Evolutionary conservation across 73 alveolate genomes (phyloP), one percentile per base, ranked within the genome.

Genomic region (Urostyla sp.): DNA sequence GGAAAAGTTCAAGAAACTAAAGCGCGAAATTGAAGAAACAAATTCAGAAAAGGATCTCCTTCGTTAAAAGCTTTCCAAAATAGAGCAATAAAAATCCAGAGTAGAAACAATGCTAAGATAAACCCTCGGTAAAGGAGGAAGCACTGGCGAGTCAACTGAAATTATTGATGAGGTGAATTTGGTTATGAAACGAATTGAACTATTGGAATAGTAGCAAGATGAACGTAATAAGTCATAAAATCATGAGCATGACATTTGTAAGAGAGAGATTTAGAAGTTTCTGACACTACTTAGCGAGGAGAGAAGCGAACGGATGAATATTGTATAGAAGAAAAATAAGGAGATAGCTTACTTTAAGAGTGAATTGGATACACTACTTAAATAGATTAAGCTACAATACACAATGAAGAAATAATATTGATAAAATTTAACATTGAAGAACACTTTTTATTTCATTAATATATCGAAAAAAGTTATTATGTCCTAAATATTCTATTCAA

Each of bases 351-450:
- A 46, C 36, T 69, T 69, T 54, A 69, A 69, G 31, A 11, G 72
- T 7, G 83, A 69, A 38, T 31, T 69, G 4, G 83, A 69, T 46
- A 69, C 83, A 10, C 54, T 69, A 16, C 60, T 63, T n/a, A n/a
- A n/a, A n/a, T n/a, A n/a, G n/a, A n/a, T n/a, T n/a, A n/a, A n/a
- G n/a, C n/a, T n/a, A n/a, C n/a, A n/a, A n/a, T n/a, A n/a, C n/a
- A n/a, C n/a, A n/a, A n/a, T n/a, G n/a, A n/a, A n/a, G n/a, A n/a
- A n/a, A n/a, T n/a, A n/a, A n/a, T n/a, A n/a, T n/a, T n/a, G n/a
- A n/a, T n/a, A n/a, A n/a, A n/a, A n/a, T n/a, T n/a, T n/a, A n/a
- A n/a, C n/a, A n/a, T n/a, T n/a, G n/a, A n/a, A n/a, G n/a, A n/a
- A n/a, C n/a, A n/a, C n/a, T n/a, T n/a, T n/a, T n/a, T n/a, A n/a